Evolutionary conservation across 371 early-diverging fungal genomes (phyloP), one percentile per base, ranked within the genome.

Genomic region (Lichtheimia hyalospora): DNA sequence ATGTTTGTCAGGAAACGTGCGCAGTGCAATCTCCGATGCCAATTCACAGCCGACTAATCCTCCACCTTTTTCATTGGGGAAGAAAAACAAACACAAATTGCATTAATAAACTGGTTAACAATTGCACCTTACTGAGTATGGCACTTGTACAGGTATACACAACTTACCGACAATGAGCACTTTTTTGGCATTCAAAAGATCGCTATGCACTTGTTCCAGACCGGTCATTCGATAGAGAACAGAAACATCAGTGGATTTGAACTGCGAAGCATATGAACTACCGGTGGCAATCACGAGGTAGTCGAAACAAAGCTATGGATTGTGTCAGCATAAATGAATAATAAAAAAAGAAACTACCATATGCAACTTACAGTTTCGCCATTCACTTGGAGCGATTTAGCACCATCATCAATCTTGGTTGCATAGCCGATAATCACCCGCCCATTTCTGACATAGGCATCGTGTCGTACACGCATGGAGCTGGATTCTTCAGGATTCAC

Each of bases 271-370:
- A 66, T 87, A 86, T 8, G 71, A 67, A 41, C 85, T 83, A 1
- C 93, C 93, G 0, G 89, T 87, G 15, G 87, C 86, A 25, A 92
- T 69, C 3, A 88, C 84, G 42, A 89, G 66, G 65, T 89, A 89
- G 64, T 92, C 87, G 41, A 62, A 62, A 27, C n/a, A 25, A n/a
- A 55, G 39, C 56, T 55, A 44, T 25, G 42, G 41, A 4, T 57
- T n/a, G 24, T 21, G 34, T 34, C 34, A 34, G 34, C 34, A 8
- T 8, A 34, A 34, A 34, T 34, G 34, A 6, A 34, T 34, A 0
- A n/a, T n/a, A n/a, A n/a, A n/a, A 34, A 34, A 34, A 34, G 34
- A 34, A 34, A 4, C 10, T 10, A 34, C 4, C 13, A 49, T 3
- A 56, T 39, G 49, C 42, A 16, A 57, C 44, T 40, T 60, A 74